These are phyloP conservation scores for Phytophthora meadii DNA, from an alignment of 352 stramenopile genomes.

Conservation along the genomic window DNA sequence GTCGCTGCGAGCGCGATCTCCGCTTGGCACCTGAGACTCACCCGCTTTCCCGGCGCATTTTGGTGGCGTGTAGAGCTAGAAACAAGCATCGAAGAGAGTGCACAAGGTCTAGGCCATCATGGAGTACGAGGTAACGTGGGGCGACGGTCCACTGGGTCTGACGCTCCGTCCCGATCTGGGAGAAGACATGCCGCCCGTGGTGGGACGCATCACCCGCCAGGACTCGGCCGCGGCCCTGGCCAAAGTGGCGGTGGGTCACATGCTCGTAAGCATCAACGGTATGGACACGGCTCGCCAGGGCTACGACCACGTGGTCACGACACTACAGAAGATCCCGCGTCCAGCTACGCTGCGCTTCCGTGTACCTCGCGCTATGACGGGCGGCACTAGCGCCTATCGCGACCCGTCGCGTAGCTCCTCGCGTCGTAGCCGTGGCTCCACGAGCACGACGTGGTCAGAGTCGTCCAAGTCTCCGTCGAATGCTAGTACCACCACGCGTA, in stretches of 20 bases:
- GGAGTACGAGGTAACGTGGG: constrained; percentile 91
- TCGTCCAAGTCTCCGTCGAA: constrained; percentile 36
- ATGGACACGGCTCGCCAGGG: constrained; percentile 87
- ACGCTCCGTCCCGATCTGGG: constrained; percentile 85
- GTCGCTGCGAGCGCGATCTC: constrained; percentile 6
- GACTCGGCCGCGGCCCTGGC: constrained; percentile 83
- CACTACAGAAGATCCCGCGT: constrained; percentile 84
- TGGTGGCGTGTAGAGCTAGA: constrained; percentile 16
- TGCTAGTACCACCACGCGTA: constrained; percentile 31
- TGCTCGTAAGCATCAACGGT: constrained; percentile 91
- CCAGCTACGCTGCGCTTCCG: constrained; percentile 85
- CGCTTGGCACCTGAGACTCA: not conserved
- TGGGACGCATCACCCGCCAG: constrained; percentile 87
- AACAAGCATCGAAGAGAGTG: not conserved
- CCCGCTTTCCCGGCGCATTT: constrained; percentile 8
- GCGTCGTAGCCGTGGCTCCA: constrained; percentile 45
- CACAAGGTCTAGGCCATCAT: constrained; percentile 36
- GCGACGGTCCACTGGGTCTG: constrained; percentile 80
- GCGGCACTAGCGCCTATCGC: constrained; percentile 29
- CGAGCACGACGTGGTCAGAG: constrained; percentile 55
- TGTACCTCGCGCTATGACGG: constrained; percentile 62
- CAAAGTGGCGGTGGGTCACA: constrained; percentile 84
- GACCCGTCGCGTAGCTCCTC: constrained; percentile 41
- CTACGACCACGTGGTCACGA: constrained; percentile 84
- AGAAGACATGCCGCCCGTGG: constrained; percentile 89